Conservation (phyloP, 2,329 filamentous ascomycete genomes). For the Drechslera avenae region DNA sequence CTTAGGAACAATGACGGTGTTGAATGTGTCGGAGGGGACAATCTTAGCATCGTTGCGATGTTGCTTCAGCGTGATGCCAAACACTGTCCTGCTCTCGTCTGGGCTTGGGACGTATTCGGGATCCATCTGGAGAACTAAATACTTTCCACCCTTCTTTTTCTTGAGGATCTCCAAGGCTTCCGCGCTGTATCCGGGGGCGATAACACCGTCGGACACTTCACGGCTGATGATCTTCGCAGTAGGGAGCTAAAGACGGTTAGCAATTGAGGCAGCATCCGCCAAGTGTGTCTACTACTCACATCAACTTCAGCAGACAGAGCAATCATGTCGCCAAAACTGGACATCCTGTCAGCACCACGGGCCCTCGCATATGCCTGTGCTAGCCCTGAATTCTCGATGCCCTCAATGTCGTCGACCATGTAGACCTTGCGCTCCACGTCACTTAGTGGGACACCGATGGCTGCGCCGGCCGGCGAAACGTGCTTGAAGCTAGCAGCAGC, state of each 20-base stretch:
- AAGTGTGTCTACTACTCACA: slow-evolving; percentile 36
- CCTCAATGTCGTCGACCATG: slow-evolving; percentile 94
- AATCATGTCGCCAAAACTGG: slow-evolving; percentile 96
- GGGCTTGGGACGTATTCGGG: slow-evolving; percentile 76
- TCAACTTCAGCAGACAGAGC: slow-evolving; percentile 91
- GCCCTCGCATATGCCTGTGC: slow-evolving; percentile 96
- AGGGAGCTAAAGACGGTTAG: slow-evolving; percentile 55
- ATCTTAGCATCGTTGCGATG: slow-evolving; percentile 92
- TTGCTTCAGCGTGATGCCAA: slow-evolving; percentile 86
- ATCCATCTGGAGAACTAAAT: slow-evolving; percentile 95
- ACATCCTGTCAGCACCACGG: slow-evolving; percentile 96
- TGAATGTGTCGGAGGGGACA: slow-evolving; percentile 79
- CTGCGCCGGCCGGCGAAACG: slow-evolving; percentile 93
- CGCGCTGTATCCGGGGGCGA: slow-evolving; percentile 83
- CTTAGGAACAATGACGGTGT: slow-evolving; percentile 84
- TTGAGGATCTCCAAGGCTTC: slow-evolving; percentile 88
- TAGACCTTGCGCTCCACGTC: slow-evolving; percentile 94
- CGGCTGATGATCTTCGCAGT: slow-evolving; percentile 98
- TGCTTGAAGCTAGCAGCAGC: slow-evolving; percentile 98
- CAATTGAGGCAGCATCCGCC: background rate
- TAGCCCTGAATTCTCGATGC: slow-evolving; percentile 81
- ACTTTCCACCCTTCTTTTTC: slow-evolving; percentile 98
- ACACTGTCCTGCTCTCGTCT: slow-evolving; percentile 84
- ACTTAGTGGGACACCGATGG: slow-evolving; percentile 85
- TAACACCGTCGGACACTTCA: slow-evolving; percentile 96